phyloP scores from a whole-genome alignment of 768 basidiomycete genomes.

The Exsudoporus frostii region DNA sequence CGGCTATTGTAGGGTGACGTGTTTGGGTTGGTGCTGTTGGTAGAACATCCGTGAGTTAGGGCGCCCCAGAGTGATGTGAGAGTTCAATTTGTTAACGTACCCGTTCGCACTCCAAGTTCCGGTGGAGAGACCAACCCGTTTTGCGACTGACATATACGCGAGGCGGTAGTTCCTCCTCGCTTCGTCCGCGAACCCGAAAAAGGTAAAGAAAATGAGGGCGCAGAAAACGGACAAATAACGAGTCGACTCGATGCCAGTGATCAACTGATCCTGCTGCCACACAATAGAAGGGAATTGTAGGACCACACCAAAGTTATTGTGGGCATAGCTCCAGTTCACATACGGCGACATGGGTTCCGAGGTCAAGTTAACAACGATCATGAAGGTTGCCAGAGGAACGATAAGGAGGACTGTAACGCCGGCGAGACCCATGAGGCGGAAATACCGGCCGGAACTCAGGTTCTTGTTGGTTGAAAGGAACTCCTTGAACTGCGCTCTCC shows the following conservation, averaged over 20 bases:
- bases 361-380: slow-evolving; percentile 33
- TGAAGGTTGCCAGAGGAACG: slow-evolving; percentile 31
- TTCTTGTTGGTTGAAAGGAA: slow-evolving; percentile 36
- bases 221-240: slow-evolving; percentile 47
- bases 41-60: neutral
- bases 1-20: slow-evolving; percentile 19
- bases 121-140: slow-evolving; percentile 31
- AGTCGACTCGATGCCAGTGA: slow-evolving; percentile 34
- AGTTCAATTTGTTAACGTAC: slow-evolving; percentile 19
- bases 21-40: slow-evolving; percentile 21
- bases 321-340: slow-evolving; percentile 47
- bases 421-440: slow-evolving; percentile 60
- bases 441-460: slow-evolving; percentile 51
- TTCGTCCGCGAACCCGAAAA: slow-evolving; percentile 71
- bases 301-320: slow-evolving; percentile 40
- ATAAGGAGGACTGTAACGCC: slow-evolving; percentile 42
- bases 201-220: slow-evolving; percentile 59
- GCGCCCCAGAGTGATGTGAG: too few species aligned
- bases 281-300: slow-evolving; percentile 35
- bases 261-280: slow-evolving; percentile 35
- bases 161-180: slow-evolving; percentile 54
- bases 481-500: slow-evolving; percentile 35
- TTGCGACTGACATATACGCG: slow-evolving; percentile 37
- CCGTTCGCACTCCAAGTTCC: slow-evolving; percentile 23
- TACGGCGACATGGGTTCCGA: slow-evolving; percentile 32